A percentile compares a stretch with the other conserved stretches of the same genome.
Conservation (phyloP, 139 green algal species). For the Volvox africanus region DNA sequence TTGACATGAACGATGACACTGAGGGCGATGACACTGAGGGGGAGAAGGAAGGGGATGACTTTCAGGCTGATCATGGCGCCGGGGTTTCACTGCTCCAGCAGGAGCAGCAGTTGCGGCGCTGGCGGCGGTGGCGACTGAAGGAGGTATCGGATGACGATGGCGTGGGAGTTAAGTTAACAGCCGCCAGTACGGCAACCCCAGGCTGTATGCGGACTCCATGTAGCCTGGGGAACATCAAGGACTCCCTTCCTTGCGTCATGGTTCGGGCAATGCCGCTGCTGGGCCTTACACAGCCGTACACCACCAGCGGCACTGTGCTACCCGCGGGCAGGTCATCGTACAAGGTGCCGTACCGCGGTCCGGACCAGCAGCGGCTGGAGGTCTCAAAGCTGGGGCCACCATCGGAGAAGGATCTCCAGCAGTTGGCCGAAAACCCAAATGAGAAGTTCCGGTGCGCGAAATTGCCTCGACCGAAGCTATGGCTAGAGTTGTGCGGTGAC, state of each 20-base stretch:
- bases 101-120: background rate
- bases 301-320: background rate
- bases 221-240: background rate
- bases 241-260: background rate
- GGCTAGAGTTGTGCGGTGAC: too few relatives aligned
- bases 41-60: background rate
- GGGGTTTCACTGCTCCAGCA: background rate
- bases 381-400: background rate
- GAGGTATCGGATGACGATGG: background rate
- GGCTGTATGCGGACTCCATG: background rate
- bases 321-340: background rate
- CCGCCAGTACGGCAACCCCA: background rate
- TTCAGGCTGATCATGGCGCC: background rate
- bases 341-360: constrained; percentile 9
- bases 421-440: background rate
- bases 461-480: too few relatives aligned
- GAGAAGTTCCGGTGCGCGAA: too few relatives aligned
- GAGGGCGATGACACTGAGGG: background rate
- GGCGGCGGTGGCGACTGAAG: background rate
- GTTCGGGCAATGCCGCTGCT: background rate
- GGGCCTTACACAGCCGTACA: constrained; percentile 1
- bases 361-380: constrained; percentile 11
- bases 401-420: background rate
- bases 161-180: background rate
- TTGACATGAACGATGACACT: background rate